Base-by-base conservation (phyloP, 352 stramenopile genomes). In the Globisporangium middletonii region DNA sequence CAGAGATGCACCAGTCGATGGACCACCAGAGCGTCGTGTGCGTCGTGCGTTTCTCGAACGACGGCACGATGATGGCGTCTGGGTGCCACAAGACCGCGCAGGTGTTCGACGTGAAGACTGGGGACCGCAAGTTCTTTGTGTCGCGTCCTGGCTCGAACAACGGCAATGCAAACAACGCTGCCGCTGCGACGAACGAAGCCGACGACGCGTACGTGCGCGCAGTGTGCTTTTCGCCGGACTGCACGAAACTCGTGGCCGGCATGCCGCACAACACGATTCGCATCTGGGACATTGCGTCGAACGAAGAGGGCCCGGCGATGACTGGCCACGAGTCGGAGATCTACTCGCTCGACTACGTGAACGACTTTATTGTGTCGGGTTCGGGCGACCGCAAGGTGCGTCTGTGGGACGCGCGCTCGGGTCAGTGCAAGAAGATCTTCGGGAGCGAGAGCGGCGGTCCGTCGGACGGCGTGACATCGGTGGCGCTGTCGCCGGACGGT, bases 261-360 rank as follows among this genome's bases (percentile, higher is more conserved):
- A 94, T 94, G 84, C 84, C 82, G 28, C 84, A 92, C 61, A 92
- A 92, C 65, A 94, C 84, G 8, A 94, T 94, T 54, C 80, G 83
- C 23, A 79, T 91, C 44, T 94, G 84, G 84, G 84, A 94, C 59
- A 94, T 94, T 62, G 84, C 76, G 8, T 79, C 84, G 43, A 91
- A 94, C 59, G 83, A 94, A 52, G 84, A 94, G 79, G 82, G 77
- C 23, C 79, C 77, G 15, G 68, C 80, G 13, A 87, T 94, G 75
- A 84, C 82, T 43, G 84, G 84, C 48, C 84, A 94, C 62, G 84
- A 94, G 56, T 87, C 83, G 13, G 84, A 92, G 57, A 92, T 94
- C 58, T 94, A 94, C 67, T 89, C 82, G 43, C 64, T 94, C 33
- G 84, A 92, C 59, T 94, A 92, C 52, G 80, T 94, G 45, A 87